Evolutionary conservation across 2,329 filamentous ascomycete species (phyloP).

Genomic region (Colletotrichum falcatum): DNA sequence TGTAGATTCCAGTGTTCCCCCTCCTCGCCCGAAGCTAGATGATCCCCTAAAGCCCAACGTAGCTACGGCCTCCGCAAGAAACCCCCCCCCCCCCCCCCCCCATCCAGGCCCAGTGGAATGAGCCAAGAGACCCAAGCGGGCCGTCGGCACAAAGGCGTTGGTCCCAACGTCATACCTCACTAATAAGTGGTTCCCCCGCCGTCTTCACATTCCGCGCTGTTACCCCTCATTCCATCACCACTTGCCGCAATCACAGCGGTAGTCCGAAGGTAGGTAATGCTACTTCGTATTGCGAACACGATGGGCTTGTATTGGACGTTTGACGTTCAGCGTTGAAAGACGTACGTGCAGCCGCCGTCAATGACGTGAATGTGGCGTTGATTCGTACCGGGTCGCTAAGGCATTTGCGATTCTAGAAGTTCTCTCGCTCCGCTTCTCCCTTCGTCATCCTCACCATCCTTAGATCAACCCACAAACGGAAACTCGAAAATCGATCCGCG

Average conservation of each 20-base stretch:
- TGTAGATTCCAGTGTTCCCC: neutral
- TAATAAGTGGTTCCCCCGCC: neutral
- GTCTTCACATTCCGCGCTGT: neutral
- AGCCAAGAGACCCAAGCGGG: conserved; percentile 22
- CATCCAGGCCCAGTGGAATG: too few species aligned
- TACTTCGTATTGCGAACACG: conserved; percentile 13
- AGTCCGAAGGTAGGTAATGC: conserved; percentile 22
- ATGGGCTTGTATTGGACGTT: conserved; percentile 2
- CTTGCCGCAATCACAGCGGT: neutral
- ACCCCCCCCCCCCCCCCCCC: too few species aligned
- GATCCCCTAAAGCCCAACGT: neutral
- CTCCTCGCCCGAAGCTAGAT: neutral
- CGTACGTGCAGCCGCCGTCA: neutral
- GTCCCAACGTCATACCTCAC: conserved; percentile 31
- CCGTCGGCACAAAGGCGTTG: conserved; percentile 15
- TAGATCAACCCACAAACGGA: conserved; percentile 5
- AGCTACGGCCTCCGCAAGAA: neutral
- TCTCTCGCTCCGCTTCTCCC: too few species aligned
- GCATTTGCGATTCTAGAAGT: too few species aligned
- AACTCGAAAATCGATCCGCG: conserved; percentile 9
- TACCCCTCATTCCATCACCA: conserved; percentile 4
- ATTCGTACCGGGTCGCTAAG: neutral
- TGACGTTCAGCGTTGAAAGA: conserved; percentile 6
- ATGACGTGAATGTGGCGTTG: conserved; percentile 27
- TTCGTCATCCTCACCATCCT: too few species aligned